Conservation (phyloP, 2,329 filamentous ascomycete species). For the Alternaria rosae region DNA sequence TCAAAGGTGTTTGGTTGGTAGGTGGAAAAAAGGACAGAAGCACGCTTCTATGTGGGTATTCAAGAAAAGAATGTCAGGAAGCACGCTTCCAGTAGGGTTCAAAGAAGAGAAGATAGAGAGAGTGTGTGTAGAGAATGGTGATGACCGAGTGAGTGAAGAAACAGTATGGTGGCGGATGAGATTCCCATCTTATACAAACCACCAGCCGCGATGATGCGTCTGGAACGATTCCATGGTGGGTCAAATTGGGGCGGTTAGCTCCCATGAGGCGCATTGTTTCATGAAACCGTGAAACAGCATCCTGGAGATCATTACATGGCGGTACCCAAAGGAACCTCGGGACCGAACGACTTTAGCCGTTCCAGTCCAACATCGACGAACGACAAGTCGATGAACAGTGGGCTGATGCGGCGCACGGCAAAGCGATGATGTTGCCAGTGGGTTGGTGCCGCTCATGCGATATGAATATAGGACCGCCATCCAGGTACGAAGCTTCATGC, state of each 20-base stretch:
- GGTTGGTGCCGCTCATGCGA: background rate
- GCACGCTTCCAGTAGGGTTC: slow-evolving; percentile 26
- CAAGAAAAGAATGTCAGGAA: slow-evolving; percentile 33
- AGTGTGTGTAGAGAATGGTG: slow-evolving; percentile 11
- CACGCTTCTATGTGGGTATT: slow-evolving; percentile 21
- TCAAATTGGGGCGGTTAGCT: slow-evolving; percentile 4
- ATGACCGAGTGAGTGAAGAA: slow-evolving; percentile 11
- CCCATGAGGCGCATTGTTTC: slow-evolving; percentile 18
- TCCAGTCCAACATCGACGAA: background rate
- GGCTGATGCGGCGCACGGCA: background rate
- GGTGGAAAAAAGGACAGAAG: slow-evolving; percentile 5
- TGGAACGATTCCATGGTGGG: background rate
- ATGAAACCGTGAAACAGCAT: slow-evolving; percentile 29
- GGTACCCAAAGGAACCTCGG: background rate
- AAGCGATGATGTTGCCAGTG: background rate
- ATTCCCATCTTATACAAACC: slow-evolving; percentile 5
- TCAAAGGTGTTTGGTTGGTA: background rate
- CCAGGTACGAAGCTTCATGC: slow-evolving; percentile 1
- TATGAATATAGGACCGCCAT: background rate
- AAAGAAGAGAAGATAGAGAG: slow-evolving; percentile 7
- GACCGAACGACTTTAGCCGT: background rate
- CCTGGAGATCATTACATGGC: slow-evolving; percentile 32
- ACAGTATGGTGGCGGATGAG: background rate
- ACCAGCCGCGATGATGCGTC: background rate
- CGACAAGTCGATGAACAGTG: background rate